Evolutionary conservation across 345 rosid species (phyloP).

Genomic region (Carallia pectinifolia): DNA sequence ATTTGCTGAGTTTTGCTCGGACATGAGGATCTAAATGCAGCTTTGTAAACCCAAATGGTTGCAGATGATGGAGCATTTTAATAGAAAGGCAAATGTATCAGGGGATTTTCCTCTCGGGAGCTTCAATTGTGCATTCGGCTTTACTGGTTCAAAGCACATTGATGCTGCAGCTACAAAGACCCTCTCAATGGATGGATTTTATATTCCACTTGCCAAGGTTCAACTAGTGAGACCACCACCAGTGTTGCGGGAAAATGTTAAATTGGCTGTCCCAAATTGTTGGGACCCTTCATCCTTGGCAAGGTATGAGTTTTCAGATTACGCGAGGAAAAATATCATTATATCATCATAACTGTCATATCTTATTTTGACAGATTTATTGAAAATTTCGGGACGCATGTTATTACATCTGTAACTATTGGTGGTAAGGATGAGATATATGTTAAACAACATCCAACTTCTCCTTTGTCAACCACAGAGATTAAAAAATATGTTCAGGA

Average conservation of each 20-base stretch:
- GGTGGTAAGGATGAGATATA: slow-evolving; percentile 78
- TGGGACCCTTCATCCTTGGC: slow-evolving; percentile 72
- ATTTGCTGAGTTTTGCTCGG: background rate
- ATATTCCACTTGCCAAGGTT: slow-evolving; percentile 58
- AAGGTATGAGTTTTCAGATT: slow-evolving; percentile 37
- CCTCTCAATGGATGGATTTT: slow-evolving; percentile 59
- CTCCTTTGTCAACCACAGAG: slow-evolving; percentile 56
- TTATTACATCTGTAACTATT: slow-evolving; percentile 62
- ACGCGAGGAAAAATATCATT: slow-evolving; percentile 4
- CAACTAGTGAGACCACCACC: slow-evolving; percentile 42
- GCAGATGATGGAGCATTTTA: slow-evolving; percentile 68
- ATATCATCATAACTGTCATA: slow-evolving; percentile 17
- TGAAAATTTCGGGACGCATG: slow-evolving; percentile 71
- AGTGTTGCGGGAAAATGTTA: slow-evolving; percentile 51
- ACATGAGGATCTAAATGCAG: background rate
- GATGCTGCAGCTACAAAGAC: slow-evolving; percentile 61
- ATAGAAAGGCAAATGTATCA: slow-evolving; percentile 46
- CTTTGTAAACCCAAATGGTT: slow-evolving; percentile 9
- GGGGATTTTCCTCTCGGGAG: slow-evolving; percentile 58
- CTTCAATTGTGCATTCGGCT: slow-evolving; percentile 65
- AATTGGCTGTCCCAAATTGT: slow-evolving; percentile 43
- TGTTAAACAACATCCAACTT: slow-evolving; percentile 66
- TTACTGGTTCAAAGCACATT: slow-evolving; percentile 52
- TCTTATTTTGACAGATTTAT: slow-evolving; percentile 52
- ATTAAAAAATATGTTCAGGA: slow-evolving; percentile 61